These are phyloP conservation scores for Talaromyces islandicus DNA, from an alignment of 2,329 filamentous ascomycete genomes.

Conservation along the genomic window DNA sequence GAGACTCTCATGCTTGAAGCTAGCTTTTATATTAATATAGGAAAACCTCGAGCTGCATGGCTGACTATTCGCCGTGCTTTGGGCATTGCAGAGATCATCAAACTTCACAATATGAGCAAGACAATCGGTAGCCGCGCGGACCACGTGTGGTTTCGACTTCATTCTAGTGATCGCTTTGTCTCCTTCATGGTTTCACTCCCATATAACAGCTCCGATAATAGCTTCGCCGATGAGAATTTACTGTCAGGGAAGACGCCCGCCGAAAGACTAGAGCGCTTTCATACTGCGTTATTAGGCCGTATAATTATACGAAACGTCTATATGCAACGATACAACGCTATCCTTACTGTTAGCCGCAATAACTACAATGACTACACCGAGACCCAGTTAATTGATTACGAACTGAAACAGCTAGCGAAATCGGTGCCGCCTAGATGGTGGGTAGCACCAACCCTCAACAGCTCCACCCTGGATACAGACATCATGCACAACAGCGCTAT, in stretches of 20 bases:
- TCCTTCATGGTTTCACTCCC: slow-evolving; percentile 48
- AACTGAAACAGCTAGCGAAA: slow-evolving; percentile 14
- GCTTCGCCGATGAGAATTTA: not conserved
- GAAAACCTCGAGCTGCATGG: slow-evolving; percentile 48
- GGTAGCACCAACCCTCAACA: slow-evolving; percentile 1
- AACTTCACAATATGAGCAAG: slow-evolving; percentile 28
- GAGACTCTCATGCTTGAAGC: slow-evolving; percentile 45
- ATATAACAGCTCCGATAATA: slow-evolving; percentile 23
- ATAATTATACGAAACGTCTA: slow-evolving; percentile 15
- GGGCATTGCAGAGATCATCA: slow-evolving; percentile 44
- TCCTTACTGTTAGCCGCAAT: not conserved
- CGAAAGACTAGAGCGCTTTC: slow-evolving; percentile 12
- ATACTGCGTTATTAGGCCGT: slow-evolving; percentile 11
- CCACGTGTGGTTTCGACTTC: slow-evolving; percentile 29
- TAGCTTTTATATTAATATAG: slow-evolving; percentile 48
- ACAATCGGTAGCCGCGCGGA: slow-evolving; percentile 15
- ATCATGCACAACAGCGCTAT: slow-evolving; percentile 12
- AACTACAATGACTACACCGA: slow-evolving; percentile 4
- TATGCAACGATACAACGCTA: slow-evolving; percentile 7
- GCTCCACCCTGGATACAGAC: slow-evolving; percentile 1
- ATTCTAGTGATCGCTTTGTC: slow-evolving; percentile 42
- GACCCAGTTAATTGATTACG: slow-evolving; percentile 15
- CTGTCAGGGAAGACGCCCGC: not conserved
- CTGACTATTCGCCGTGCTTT: slow-evolving; percentile 42
- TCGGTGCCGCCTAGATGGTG: slow-evolving; percentile 13